A percentile compares a stretch with the other conserved stretches of the same genome.
These are phyloP conservation scores for Pelagophyceae sp. DNA, from an alignment of 352 stramenopile genomes.

Conservation along the genomic window DNA sequence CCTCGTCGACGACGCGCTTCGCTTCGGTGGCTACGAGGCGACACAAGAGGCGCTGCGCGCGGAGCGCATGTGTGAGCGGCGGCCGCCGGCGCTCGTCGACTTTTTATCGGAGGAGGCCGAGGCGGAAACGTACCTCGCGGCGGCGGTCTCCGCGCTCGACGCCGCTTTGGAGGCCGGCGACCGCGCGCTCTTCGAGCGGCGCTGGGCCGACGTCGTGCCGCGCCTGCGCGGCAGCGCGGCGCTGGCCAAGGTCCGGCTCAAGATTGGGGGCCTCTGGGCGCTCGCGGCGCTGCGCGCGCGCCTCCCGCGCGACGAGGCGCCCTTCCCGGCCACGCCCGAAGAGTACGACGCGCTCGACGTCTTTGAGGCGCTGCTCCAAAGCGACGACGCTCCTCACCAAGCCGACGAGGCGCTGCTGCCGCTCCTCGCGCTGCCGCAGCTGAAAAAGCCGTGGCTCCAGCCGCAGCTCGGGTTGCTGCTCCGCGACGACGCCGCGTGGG, in stretches of 20 bases:
- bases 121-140: not conserved
- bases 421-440: not conserved
- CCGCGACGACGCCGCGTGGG: not conserved
- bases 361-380: not conserved
- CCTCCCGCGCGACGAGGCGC: not conserved
- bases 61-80: not conserved
- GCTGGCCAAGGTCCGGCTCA: not conserved
- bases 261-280: not conserved
- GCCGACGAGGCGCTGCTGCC: not conserved
- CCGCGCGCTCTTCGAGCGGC: not conserved
- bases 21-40: not conserved
- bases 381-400: not conserved
- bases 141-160: not conserved
- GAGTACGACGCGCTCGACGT: not conserved
- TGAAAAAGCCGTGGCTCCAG: not conserved
- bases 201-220: not conserved
- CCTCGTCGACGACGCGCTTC: not conserved
- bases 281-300: not conserved
- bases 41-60: not conserved
- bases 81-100: not conserved
- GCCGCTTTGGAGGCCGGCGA: not conserved
- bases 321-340: not conserved
- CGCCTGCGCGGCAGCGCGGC: not conserved
- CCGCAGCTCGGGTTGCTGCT: not conserved
- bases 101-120: not conserved